Evolutionary conservation across 2,329 filamentous ascomycete species (phyloP), one percentile per base, ranked within the genome.

Genomic region (Rachicladosporium sp.): DNA sequence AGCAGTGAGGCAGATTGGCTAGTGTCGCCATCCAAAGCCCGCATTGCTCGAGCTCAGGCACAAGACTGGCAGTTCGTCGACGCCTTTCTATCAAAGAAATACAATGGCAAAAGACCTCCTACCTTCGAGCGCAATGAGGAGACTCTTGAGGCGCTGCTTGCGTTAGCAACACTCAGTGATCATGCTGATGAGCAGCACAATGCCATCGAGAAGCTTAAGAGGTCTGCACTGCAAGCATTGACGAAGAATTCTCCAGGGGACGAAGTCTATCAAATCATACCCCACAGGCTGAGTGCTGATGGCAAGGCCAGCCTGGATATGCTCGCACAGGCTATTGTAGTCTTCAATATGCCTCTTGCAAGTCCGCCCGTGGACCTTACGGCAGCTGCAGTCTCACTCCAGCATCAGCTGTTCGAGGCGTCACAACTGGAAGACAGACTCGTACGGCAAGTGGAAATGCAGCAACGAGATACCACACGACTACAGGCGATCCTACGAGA

Each of bases 31-130:
- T 73, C 73, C 5, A 77, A 77, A 58, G 73, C 74, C 13, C 80
- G 85, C 43, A 79, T 82, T 44, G 82, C 85, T 49, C 82, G 83
- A 46, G 82, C 82, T 9, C 78, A 82, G 46, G 83, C 86, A 35
- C 88, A 89, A 56, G 88, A 95, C 62, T 96, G 89, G 89, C 80
- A 78, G 40, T 86, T 83, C 49, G 74, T 95, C 50, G 86, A 93
- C 61, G 68, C 69, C 51, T 96, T 89, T 88, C 75, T 95, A 6
- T 68, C 71, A 34, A 71, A 74, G 43, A 82, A 82, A 54, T 83
- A 82, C 50, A 69, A 71, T 33, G 72, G 74, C 23, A 74, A 73
- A 34, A 58, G 71, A 0, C 65, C 80, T 0, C 87, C 86, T 0
- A 57, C 69, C 1, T 94, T 94, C 59, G 89, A 96, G 64, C 80